These are phyloP conservation scores for Arctium lappa DNA, from an alignment of 129 eudicot species.

Conservation along the genomic window DNA sequence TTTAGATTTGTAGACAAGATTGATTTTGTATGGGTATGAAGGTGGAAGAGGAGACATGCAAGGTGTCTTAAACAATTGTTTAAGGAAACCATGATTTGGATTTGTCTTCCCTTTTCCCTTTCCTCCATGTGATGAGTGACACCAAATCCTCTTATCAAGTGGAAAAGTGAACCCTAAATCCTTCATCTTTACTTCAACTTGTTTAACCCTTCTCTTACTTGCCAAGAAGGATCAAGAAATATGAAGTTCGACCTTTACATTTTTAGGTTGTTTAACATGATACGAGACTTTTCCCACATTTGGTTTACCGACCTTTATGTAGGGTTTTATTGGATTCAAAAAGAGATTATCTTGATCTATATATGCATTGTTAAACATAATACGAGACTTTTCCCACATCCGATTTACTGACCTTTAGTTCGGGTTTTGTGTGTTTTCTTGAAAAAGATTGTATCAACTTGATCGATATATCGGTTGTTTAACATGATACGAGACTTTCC, in stretches of 20 bases:
- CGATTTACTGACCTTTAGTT: neutral
- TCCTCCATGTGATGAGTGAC: conserved; percentile 36
- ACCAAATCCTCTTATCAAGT: conserved; percentile 27
- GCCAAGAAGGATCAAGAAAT: neutral
- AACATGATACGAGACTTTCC: no score
- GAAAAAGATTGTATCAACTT: neutral
- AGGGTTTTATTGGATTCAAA: neutral
- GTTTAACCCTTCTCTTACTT: neutral
- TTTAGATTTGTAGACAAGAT: conserved; percentile 4
- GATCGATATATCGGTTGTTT: neutral
- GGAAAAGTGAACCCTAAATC: conserved; percentile 32
- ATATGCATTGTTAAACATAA: neutral
- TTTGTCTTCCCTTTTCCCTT: conserved; percentile 34
- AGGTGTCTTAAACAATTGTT: neutral
- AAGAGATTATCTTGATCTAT: neutral
- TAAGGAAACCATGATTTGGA: conserved; percentile 13
- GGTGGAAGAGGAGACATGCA: conserved; percentile 7
- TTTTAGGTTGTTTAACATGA: neutral
- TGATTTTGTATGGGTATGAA: conserved; percentile 1
- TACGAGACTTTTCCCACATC: neutral
- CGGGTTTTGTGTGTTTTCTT: neutral
- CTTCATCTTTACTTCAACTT: conserved; percentile 31
- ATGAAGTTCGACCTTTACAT: neutral
- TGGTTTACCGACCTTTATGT: no score
- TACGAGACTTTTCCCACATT: no score